These are phyloP conservation scores for Lunasporangiospora selenospora DNA, from an alignment of 192 early-diverging fungal species.

Conservation along the genomic window DNA sequence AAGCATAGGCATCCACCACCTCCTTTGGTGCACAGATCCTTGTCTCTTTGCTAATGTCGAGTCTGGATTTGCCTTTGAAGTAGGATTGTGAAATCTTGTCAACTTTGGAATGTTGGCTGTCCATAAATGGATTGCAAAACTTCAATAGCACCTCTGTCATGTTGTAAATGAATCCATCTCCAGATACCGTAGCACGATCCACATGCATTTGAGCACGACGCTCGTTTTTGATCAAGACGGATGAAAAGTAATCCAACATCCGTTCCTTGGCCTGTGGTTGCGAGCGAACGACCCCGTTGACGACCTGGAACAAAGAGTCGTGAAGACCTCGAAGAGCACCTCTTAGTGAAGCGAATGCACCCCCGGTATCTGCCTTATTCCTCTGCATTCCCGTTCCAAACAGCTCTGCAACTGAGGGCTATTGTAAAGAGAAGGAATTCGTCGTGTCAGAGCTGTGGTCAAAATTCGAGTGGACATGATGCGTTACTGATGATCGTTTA, in stretches of 20 bases:
- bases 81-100: conserved; percentile 30
- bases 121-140: conserved; percentile 89
- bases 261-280: conserved; percentile 60
- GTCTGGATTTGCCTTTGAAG: conserved; percentile 54
- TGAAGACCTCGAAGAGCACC: conserved; percentile 66
- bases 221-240: conserved; percentile 69
- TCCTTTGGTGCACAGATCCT: conserved; percentile 81
- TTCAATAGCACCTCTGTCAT: conserved; percentile 67
- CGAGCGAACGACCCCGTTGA: conserved; percentile 73
- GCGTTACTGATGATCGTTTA: no score
- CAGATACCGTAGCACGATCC: conserved; percentile 72
- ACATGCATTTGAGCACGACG: conserved; percentile 82
- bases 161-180: conserved; percentile 89
- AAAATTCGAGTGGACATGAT: neutral
- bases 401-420: conserved; percentile 56
- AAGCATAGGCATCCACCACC: conserved; percentile 65
- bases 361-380: conserved; percentile 57
- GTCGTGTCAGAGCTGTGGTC: neutral
- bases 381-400: conserved; percentile 60
- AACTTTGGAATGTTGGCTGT: conserved; percentile 72
- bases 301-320: conserved; percentile 53
- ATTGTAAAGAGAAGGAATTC: conserved; percentile 15
- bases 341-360: conserved; percentile 63
- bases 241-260: conserved; percentile 72
- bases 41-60: conserved; percentile 76